Evolutionary conservation across 192 early-diverging fungal genomes (phyloP).

Genomic region (Backusella tarrabulga): DNA sequence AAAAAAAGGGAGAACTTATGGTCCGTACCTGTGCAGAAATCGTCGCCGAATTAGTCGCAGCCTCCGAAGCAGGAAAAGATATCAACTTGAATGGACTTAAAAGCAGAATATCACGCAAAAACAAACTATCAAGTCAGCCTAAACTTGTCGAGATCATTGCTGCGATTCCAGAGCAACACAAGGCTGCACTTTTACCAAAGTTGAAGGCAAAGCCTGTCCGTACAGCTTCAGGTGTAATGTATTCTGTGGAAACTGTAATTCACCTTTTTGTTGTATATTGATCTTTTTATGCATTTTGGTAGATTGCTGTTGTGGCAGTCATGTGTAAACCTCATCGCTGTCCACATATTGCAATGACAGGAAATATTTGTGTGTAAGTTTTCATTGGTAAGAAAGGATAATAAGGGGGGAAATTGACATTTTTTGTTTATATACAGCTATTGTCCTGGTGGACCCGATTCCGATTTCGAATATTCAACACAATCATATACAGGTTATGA

Average conservation of each 20-base stretch:
- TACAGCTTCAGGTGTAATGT: constrained; percentile 81
- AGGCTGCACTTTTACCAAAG: constrained; percentile 75
- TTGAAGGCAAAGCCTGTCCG: constrained; percentile 96
- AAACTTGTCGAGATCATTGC: constrained; percentile 97
- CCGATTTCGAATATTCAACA: constrained; percentile 99
- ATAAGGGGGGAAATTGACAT: not conserved
- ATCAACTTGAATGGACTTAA: constrained; percentile 90
- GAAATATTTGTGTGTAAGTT: constrained; percentile 95
- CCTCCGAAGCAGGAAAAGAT: constrained; percentile 62
- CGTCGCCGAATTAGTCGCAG: constrained; percentile 81
- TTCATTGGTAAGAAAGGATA: not conserved
- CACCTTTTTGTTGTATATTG: not conserved
- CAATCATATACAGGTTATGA: constrained; percentile 99
- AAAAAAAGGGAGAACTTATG: constrained; percentile 65
- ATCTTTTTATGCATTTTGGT: not conserved
- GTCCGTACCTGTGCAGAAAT: constrained; percentile 88
- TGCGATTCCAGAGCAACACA: constrained; percentile 94
- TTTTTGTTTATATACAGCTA: constrained; percentile 48
- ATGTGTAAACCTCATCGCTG: constrained; percentile 98
- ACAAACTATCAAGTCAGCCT: constrained; percentile 85
- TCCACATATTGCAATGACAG: constrained; percentile 99
- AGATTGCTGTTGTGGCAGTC: constrained; percentile 94
- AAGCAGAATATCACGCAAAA: constrained; percentile 64
- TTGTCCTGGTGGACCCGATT: constrained; percentile 98
- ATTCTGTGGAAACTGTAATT: not conserved